Percentiles rank a stretch among this genome's conserved stretches.
These are phyloP conservation scores for Fusarium beomiforme DNA, from an alignment of 2,329 filamentous ascomycete genomes.

Conservation along the genomic window DNA sequence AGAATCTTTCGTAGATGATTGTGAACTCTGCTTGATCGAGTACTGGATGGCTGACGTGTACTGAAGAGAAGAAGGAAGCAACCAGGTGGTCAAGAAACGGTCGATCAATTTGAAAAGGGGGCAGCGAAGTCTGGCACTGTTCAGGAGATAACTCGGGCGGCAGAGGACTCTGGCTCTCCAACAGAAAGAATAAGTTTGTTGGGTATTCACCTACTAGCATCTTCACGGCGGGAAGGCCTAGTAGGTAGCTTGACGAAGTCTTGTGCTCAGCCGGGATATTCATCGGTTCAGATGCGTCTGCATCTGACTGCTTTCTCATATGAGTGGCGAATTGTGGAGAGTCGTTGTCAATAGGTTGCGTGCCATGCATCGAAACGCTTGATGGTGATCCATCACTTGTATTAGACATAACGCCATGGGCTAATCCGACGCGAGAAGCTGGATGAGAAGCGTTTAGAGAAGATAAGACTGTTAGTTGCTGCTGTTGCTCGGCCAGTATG, in stretches of 20 bases:
- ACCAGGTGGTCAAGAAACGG: not conserved
- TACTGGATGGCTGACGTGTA: not conserved
- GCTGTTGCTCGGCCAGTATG: not conserved
- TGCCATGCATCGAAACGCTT: too few species aligned
- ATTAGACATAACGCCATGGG: not conserved
- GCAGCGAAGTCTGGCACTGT: not conserved
- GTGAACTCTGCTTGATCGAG: not conserved
- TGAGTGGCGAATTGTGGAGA: too few species aligned
- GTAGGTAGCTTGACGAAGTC: not conserved
- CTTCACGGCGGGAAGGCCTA: not conserved
- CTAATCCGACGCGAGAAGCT: not conserved
- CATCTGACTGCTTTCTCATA: not conserved
- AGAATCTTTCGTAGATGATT: not conserved
- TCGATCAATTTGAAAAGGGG: not conserved
- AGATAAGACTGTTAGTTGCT: not conserved
- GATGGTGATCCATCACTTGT: not conserved
- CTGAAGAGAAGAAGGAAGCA: not conserved
- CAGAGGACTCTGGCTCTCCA: not conserved
- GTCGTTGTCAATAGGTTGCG: not conserved
- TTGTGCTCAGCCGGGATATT: not conserved
- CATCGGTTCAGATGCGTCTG: not conserved
- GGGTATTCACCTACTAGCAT: not conserved
- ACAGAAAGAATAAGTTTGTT: not conserved
- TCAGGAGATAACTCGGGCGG: not conserved
- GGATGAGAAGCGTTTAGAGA: not conserved